Base-by-base conservation (phyloP, 23 red algal genomes). In the Gracilariopsis chorda region DNA sequence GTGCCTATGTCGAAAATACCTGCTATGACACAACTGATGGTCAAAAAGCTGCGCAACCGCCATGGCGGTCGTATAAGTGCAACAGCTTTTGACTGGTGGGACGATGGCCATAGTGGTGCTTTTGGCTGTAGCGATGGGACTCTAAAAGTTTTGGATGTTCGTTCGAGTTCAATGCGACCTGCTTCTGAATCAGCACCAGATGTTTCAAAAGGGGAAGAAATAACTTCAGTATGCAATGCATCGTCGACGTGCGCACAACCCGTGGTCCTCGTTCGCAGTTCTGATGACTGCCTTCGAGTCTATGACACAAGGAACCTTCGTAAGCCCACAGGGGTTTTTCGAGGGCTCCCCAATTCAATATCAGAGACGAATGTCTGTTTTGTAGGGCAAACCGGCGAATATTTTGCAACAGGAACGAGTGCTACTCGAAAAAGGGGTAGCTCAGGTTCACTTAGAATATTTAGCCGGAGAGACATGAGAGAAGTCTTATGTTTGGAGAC, bases 111-210 rank as follows among this genome's bases (percentile, higher is more conserved):
- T 17, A 55, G 35, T 19, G 34, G 55, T 25, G 59, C 40, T 47
- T 27, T 91, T 71, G 88, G 75, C 4, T 91, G 88, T 80, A 82
- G 43, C 71, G 88, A 91, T 72, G 75, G 88, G 43, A 73, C 48
- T 48, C 9, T 91, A 32, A 80, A 71, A 55, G 36, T 91, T 39
- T 41, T 91, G 11, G 75, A 91, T 46, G n/a, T 72, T 36, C 51
- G 71, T 30, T 49, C 75, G 40, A 68, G 34, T 45, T 58, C 24
- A 4, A 23, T 69, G 37, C 74, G 44, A 47, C 88, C 88, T 37
- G 58, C 10, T 35, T 33, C 67, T 44, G 41, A 89, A 62, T 78
- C 68, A 75, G 49, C 47, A 42, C 19, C 55, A 36, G 65, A 11
- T 19, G 17, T 44, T 59, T 12, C 17, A 39, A 42, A 77, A 23